Evolutionary conservation across 805 yeast genomes (phyloP).

Genomic region (Candida argentea): DNA sequence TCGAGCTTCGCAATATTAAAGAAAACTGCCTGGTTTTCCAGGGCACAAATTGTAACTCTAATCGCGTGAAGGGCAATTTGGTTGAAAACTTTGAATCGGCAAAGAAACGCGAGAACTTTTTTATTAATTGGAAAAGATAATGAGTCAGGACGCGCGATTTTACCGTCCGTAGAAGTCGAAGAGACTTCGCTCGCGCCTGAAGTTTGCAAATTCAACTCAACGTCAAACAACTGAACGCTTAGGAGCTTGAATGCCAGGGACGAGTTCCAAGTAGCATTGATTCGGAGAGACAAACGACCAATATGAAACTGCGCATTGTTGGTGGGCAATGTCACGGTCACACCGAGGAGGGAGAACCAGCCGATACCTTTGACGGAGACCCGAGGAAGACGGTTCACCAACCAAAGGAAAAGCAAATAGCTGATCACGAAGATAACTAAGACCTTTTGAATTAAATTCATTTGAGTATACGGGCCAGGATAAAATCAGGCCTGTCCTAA

Average conservation of each 20-base stretch:
- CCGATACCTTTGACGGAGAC: constrained; percentile 19
- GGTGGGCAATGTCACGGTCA: constrained; percentile 11
- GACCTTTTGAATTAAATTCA: too few species aligned
- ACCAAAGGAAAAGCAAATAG: constrained; percentile 10
- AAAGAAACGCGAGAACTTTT: constrained; percentile 2
- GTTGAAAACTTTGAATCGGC: constrained; percentile 12
- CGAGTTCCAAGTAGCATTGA: constrained; percentile 13
- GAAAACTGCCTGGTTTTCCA: constrained; percentile 5
- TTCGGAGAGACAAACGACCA: constrained; percentile 10
- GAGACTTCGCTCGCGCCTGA: constrained; percentile 1
- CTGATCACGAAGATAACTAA: constrained; percentile 2
- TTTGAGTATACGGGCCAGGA: too few species aligned
- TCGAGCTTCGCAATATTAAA: constrained; percentile 1
- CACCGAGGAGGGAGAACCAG: constrained; percentile 18
- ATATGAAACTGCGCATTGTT: constrained; percentile 8
- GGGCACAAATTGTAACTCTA: constrained; percentile 7
- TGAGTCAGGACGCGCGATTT: not conserved
- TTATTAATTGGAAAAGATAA: constrained; percentile 10
- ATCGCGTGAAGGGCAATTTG: constrained; percentile 16
- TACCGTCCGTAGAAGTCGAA: not conserved
- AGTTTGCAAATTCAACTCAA: constrained; percentile 6
- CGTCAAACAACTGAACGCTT: constrained; percentile 16
- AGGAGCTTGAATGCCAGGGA: constrained; percentile 18
- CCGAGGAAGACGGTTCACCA: constrained; percentile 18
- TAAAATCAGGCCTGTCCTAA: too few species aligned